Base-by-base conservation (phyloP, 768 basidiomycete genomes). In the Boletus bicolor region DNA sequence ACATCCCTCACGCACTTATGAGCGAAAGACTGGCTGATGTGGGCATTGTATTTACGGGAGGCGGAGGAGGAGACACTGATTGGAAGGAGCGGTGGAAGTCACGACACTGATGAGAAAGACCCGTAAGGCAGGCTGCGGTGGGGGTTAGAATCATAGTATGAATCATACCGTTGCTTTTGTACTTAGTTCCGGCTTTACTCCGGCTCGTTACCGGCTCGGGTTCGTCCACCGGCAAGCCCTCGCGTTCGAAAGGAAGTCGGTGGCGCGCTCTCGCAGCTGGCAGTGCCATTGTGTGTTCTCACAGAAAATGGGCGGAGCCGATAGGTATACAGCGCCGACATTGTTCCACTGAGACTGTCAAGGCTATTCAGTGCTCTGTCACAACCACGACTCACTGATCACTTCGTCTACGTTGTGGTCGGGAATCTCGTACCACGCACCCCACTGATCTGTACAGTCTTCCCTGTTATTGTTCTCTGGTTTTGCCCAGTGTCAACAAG, bases 1-100 rank as follows among this genome's bases (percentile, higher is more conserved):
- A 5, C 24, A 42, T 14, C 24, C 35, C 32, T 2, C 45, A 53
- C 65, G 54, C 47, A 66, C 65, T 64, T 10, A 39, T 11, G 53
- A 66, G 61, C 26, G 60, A 65, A 19, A 63, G 44, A 21, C 34
- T 32, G 39, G 58, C 24, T 17, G 62, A 53, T n/a, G 19, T 17
- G 21, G 64, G 51, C 56, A 55, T 64, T 5, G 14, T 46, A 3
- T 11, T 11, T 37, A 12, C 36, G 34, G 37, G 5, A 15, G 21
- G 10, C 21, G 14, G 10, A 44, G 32, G 10, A 44, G 32, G 6
- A 36, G 12, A 11, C 11, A 45, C 21, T 28, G 1, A 17, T 10
- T 15, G 24, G n/a, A 37, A 39, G 21, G 26, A 24, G 10, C 3
- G 28, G 24, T 26, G 43, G 4, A 12, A 21, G 30, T 43, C 21